Evolutionary conservation across 225 moss, liverwort and hornwort genomes (phyloP).

Genomic region (Straminergon stramineum): DNA sequence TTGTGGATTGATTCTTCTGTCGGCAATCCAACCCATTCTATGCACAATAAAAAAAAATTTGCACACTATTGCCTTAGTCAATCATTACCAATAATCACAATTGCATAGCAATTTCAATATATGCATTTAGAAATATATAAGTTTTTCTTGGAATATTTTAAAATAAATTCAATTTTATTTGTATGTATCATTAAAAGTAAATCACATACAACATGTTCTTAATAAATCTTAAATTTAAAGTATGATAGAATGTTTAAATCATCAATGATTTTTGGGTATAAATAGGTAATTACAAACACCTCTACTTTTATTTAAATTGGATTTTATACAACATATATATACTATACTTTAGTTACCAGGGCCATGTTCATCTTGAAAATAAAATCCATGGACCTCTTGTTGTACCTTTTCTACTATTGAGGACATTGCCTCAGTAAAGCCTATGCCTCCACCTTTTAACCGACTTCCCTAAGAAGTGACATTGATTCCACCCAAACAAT

Average conservation of each 20-base stretch:
- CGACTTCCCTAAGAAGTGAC: slow-evolving; percentile 1
- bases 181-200: fast-evolving
- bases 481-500: neutral
- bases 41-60: neutral
- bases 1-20: neutral
- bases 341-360: slow-evolving; percentile 11
- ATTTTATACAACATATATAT: too few relatives aligned
- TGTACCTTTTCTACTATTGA: slow-evolving; percentile 64
- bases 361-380: slow-evolving; percentile 69
- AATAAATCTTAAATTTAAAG: neutral
- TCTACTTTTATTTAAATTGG: neutral
- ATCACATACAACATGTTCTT: too few relatives aligned
- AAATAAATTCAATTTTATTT: neutral
- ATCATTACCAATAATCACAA: too few relatives aligned
- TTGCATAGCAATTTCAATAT: neutral
- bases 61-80: neutral
- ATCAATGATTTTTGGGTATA: neutral
- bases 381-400: slow-evolving; percentile 84
- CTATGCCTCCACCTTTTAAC: neutral
- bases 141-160: neutral
- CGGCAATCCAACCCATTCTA: slow-evolving; percentile 53
- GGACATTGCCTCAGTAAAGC: slow-evolving; percentile 13
- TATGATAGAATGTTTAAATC: neutral
- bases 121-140: neutral
- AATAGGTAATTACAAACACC: neutral